phyloP scores from a whole-genome alignment of 2,329 filamentous ascomycete genomes.

The Fonsecaea monophora region DNA sequence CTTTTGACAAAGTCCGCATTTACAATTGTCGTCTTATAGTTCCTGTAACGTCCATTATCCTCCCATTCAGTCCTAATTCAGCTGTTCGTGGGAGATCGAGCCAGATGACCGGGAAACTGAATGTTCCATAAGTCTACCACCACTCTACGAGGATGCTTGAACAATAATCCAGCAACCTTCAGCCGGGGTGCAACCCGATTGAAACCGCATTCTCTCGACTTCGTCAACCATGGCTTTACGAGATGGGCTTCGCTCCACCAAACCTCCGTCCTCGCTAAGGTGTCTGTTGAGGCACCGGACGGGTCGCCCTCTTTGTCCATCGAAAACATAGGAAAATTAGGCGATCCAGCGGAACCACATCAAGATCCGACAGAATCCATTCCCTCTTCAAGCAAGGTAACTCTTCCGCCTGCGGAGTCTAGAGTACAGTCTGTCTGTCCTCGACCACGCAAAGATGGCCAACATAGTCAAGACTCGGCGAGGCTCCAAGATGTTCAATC shows the following conservation, averaged over 20 bases:
- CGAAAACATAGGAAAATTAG: neutral
- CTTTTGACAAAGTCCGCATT: neutral
- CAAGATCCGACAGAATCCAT: neutral
- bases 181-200: constrained; percentile 8
- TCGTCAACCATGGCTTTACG: neutral
- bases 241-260: neutral
- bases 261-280: neutral
- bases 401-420: constrained; percentile 1
- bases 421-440: constrained; percentile 6
- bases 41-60: neutral
- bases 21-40: neutral
- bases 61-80: neutral
- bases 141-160: constrained; percentile 86
- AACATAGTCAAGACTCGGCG: neutral
- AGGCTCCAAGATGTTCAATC: neutral
- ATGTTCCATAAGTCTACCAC: constrained; percentile 67
- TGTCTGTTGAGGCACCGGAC: neutral
- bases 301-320: neutral
- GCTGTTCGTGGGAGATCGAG: neutral
- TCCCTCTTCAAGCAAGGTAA: neutral
- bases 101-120: constrained; percentile 36
- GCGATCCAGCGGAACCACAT: neutral
- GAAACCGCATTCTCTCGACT: constrained; percentile 5
- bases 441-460: neutral
- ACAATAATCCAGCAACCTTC: constrained; percentile 59